Evolutionary conservation across 108 stramenopile species (phyloP).

Genomic region (Seminavis robusta): DNA sequence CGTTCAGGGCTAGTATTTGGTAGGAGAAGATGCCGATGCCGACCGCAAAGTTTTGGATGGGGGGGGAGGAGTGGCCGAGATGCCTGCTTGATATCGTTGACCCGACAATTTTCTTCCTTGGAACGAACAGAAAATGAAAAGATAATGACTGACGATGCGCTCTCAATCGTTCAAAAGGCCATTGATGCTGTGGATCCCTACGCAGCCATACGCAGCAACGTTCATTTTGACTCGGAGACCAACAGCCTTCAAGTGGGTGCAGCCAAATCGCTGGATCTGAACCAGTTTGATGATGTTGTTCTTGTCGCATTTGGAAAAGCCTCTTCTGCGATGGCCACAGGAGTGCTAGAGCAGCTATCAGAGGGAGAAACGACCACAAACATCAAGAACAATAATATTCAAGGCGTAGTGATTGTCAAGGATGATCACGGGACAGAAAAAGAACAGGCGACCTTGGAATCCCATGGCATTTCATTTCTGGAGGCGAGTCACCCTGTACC

Average conservation of each 20-base stretch:
- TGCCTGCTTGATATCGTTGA: too few relatives aligned
- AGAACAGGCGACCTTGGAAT: constrained; percentile 42
- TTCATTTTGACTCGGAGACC: neutral
- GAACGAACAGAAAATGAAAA: constrained; percentile 39
- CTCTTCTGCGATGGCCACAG: constrained; percentile 75
- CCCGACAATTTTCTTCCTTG: too few relatives aligned
- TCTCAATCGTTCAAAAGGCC: constrained; percentile 52
- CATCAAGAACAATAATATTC: constrained; percentile 7
- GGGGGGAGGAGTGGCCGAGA: too few relatives aligned
- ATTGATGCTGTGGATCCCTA: constrained; percentile 74
- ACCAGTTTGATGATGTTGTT: constrained; percentile 59
- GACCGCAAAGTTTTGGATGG: too few relatives aligned
- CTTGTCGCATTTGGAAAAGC: constrained; percentile 81
- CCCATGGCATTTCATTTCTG: constrained; percentile 40
- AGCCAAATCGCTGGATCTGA: constrained; percentile 27
- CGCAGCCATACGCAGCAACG: constrained; percentile 29
- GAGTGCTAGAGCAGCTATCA: constrained; percentile 41
- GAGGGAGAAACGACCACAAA: neutral
- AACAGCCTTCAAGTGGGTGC: constrained; percentile 5
- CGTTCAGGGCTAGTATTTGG: too few relatives aligned
- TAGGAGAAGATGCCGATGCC: too few relatives aligned
- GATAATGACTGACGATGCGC: constrained; percentile 56
- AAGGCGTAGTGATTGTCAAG: constrained; percentile 83
- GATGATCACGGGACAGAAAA: constrained; percentile 74
- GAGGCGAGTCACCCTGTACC: constrained; percentile 83